Evolutionary conservation across 73 alveolate species (phyloP).

Genomic region (Tetrahymena elliotti): DNA sequence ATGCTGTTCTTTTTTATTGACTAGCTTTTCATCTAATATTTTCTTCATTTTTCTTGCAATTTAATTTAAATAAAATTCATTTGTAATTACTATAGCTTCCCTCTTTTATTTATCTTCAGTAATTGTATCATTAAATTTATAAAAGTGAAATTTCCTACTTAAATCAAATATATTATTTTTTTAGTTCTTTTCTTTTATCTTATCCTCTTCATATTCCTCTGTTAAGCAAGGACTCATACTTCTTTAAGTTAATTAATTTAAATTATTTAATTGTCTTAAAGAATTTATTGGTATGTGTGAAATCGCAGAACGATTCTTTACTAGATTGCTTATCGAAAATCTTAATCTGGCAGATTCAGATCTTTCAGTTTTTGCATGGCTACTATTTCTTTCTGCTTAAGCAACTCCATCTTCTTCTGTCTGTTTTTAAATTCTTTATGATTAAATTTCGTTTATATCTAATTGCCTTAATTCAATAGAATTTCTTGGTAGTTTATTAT

Average conservation of each 20-base stretch:
- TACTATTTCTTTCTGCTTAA: not conserved
- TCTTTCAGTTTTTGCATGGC: not conserved
- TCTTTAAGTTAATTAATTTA: not conserved
- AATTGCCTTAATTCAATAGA: not conserved
- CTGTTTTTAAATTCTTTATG: not conserved
- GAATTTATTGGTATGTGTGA: not conserved
- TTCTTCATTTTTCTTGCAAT: not conserved
- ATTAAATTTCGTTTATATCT: not conserved
- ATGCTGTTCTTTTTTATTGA: not conserved
- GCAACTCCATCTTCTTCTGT: not conserved
- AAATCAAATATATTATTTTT: not conserved
- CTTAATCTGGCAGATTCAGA: not conserved
- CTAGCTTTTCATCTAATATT: not conserved
- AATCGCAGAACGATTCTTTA: not conserved
- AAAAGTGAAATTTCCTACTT: not conserved
- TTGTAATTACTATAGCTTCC: not conserved
- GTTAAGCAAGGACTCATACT: not conserved
- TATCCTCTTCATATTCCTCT: not conserved
- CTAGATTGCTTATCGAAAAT: not conserved
- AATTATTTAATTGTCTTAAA: not conserved
- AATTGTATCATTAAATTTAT: not conserved
- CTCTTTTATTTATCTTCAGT: not conserved
- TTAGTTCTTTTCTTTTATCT: not conserved
- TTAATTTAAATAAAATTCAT: not conserved
- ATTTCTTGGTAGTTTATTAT: too few species aligned